These are phyloP conservation scores for Phytophthora litchii DNA, from an alignment of 352 stramenopile genomes.

Conservation along the genomic window DNA sequence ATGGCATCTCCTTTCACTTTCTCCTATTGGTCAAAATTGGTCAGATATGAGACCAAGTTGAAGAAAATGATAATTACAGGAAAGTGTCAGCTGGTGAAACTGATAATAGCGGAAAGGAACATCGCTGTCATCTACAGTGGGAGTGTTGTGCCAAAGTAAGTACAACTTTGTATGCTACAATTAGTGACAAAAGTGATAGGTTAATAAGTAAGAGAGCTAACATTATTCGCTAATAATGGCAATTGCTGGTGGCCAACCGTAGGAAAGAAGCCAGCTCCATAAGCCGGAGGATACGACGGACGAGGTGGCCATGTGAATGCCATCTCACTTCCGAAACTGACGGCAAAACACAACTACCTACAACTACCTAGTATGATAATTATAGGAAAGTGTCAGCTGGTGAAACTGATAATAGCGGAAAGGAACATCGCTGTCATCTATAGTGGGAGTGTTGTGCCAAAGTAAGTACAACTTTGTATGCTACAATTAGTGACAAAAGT, in stretches of 20 bases:
- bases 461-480: neutral
- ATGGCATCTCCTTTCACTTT: no score
- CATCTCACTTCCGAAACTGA: neutral
- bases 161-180: neutral
- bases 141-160: neutral
- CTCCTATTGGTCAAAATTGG: neutral
- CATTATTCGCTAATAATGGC: neutral
- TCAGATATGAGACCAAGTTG: no score
- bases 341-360: neutral
- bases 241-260: neutral
- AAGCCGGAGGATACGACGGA: neutral
- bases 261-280: neutral
- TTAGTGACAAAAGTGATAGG: neutral
- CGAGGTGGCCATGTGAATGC: neutral
- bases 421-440: conserved; percentile 2
- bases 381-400: no score
- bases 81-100: neutral
- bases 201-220: neutral
- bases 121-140: conserved; percentile 4
- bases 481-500: neutral
- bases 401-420: neutral
- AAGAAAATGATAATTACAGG: no score
- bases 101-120: neutral
- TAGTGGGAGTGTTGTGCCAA: conserved; percentile 2
- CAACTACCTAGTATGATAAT: no score